Percentiles rank a stretch among this genome's conserved stretches.
phyloP scores from a whole-genome alignment of 805 yeast genomes.

The Debaryomyces castellii region DNA sequence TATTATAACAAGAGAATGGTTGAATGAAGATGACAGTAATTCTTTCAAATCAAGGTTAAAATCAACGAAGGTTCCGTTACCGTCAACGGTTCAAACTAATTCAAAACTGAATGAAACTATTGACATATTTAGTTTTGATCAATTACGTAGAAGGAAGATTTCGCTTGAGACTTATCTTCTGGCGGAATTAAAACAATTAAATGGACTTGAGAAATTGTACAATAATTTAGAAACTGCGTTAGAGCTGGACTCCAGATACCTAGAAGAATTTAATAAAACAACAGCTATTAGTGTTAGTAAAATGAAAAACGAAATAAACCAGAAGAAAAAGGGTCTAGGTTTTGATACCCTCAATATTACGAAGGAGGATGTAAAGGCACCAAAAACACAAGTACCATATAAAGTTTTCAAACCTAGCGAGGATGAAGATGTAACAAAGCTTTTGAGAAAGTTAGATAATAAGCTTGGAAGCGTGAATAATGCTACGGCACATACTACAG shows the following conservation, averaged over 20 bases:
- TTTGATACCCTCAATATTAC: neutral
- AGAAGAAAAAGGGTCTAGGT: constrained; percentile 5
- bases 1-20: constrained; percentile 25
- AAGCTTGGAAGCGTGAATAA: constrained; percentile 14
- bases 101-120: constrained; percentile 9
- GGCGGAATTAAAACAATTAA: constrained; percentile 40
- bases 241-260: constrained; percentile 33
- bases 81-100: constrained; percentile 16
- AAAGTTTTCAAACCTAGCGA: constrained; percentile 14
- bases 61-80: constrained; percentile 31
- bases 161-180: constrained; percentile 35
- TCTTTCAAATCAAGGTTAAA: constrained; percentile 26
- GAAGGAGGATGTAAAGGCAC: neutral
- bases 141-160: constrained; percentile 20
- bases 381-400: neutral
- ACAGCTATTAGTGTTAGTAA: constrained; percentile 12
- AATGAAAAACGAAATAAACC: constrained; percentile 12
- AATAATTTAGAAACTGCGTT: constrained; percentile 20
- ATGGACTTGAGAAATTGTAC: constrained; percentile 28
- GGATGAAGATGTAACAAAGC: constrained; percentile 16
- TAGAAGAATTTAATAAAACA: constrained; percentile 28
- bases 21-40: constrained; percentile 11
- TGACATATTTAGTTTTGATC: constrained; percentile 25
- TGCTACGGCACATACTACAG: constrained; percentile 12
- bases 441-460: constrained; percentile 13